Evolutionary conservation across 768 basidiomycete species (phyloP), one percentile per base, ranked within the genome.

Genomic region (Lentinula raphanica): DNA sequence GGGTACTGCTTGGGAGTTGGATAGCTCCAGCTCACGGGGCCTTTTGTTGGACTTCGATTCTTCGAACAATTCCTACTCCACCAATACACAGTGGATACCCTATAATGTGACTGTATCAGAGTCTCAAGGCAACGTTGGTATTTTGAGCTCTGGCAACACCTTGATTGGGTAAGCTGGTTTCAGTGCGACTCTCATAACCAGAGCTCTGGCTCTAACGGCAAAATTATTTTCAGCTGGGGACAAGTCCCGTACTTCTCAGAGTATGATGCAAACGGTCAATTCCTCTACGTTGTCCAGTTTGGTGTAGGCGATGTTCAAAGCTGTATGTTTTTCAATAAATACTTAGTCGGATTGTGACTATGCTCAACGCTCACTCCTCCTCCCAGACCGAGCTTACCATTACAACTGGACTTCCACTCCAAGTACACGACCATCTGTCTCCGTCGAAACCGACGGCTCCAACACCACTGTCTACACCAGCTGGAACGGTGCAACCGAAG

Each of bases 401-500:
- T 59, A 42, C 54, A 59, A 44, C 42, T 54, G 38, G 56, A 63
- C 53, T 5, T 62, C 62, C 1, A 62, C 46, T 38, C 64, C 64
- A 13, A 61, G 25, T n/a, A 56, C 50, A 32, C 56, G 54, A 21
- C 64, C 64, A 1, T 58, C 44, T 5, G 60, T 63, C 1, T 38
- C 60, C 11, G 54, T 56, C 11, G 44, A 42, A 44, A 35, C 39
- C 23, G 19, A 45, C 15, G 40, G 32, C 3, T 44, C 29, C 28
- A 55, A 51, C 15, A 58, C 42, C 19, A 58, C 58, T 5, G 44
- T 65, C 7, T 65, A 61, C 23, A 61, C 62, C 5, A 60, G 58
- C 5, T 65, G 64, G 64, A 65, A 63, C 42, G 64, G 64, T 7
- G 62, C 64, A 21, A 65, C 64, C 11, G 62, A 65, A 15, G 62